Percentiles rank a stretch among this genome's conserved stretches.
phyloP scores from a whole-genome alignment of 148 eudicot species.

The Beta vulgaris region DNA sequence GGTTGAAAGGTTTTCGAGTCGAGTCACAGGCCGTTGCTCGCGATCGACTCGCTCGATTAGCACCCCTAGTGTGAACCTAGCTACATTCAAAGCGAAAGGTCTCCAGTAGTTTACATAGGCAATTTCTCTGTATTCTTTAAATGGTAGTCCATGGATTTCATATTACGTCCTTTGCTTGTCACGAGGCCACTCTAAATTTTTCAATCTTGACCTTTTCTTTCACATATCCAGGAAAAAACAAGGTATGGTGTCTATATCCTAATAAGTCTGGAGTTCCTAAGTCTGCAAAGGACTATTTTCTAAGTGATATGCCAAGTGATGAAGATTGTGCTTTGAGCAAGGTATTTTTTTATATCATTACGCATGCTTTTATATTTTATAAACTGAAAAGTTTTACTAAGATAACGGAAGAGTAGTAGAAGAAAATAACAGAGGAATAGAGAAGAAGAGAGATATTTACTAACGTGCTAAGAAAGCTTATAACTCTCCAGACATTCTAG shows the following conservation, averaged over 20 bases:
- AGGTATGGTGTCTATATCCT: constrained; percentile 87
- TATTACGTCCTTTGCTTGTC: background rate
- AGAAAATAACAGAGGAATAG: background rate
- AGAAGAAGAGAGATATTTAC: background rate
- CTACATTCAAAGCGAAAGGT: background rate
- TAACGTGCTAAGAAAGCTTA: no score
- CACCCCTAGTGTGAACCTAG: background rate
- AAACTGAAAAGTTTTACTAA: background rate
- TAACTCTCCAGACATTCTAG: no score
- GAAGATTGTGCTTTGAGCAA: constrained; percentile 24
- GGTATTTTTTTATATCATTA: constrained; percentile 25
- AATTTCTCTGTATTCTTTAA: background rate
- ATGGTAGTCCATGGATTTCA: background rate
- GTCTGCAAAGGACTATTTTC: constrained; percentile 60
- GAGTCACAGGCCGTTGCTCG: no score
- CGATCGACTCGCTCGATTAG: no score
- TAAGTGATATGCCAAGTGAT: constrained; percentile 24
- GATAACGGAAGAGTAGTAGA: no score
- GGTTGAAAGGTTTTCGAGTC: no score
- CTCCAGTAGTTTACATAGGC: background rate
- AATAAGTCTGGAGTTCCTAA: constrained; percentile 63
- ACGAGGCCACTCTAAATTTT: background rate
- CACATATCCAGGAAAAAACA: constrained; percentile 58
- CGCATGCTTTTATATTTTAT: background rate
- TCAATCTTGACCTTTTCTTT: constrained; percentile 1